phyloP scores from a whole-genome alignment of 129 eudicot species.

The Flaveria ramosissima region DNA sequence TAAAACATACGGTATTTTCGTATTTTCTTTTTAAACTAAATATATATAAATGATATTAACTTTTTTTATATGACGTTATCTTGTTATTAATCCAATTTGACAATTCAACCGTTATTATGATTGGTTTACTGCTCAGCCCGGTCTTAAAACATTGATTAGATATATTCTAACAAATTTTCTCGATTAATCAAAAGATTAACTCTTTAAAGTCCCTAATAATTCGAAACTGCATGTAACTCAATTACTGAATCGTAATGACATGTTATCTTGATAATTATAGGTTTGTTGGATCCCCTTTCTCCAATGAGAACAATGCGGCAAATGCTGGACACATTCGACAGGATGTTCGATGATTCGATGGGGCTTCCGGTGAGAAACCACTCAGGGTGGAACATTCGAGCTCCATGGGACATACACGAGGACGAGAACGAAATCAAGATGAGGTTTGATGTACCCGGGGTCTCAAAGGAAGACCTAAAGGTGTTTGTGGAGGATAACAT shows the following conservation, averaged over 20 bases:
- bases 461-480: conserved; percentile 72
- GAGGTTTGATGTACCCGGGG: conserved; percentile 86
- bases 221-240: no score
- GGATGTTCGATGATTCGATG: conserved; percentile 58
- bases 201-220: no score
- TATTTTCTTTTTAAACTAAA: no score
- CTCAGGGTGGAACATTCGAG: conserved; percentile 40
- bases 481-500: conserved; percentile 67
- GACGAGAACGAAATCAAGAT: conserved; percentile 65
- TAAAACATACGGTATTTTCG: no score
- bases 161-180: no score
- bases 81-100: no score
- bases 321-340: conserved; percentile 72
- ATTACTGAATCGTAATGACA: not conserved
- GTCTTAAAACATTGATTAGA: no score
- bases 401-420: conserved; percentile 77
- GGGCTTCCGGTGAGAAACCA: conserved; percentile 40
- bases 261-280: conserved; percentile 30
- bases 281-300: conserved; percentile 65
- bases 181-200: no score
- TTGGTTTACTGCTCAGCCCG: no score
- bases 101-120: no score
- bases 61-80: no score
- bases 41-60: no score
- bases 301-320: conserved; percentile 81